These are phyloP conservation scores for Epichloe hybrida DNA, from an alignment of 2,329 filamentous ascomycete species.

Conservation along the genomic window DNA sequence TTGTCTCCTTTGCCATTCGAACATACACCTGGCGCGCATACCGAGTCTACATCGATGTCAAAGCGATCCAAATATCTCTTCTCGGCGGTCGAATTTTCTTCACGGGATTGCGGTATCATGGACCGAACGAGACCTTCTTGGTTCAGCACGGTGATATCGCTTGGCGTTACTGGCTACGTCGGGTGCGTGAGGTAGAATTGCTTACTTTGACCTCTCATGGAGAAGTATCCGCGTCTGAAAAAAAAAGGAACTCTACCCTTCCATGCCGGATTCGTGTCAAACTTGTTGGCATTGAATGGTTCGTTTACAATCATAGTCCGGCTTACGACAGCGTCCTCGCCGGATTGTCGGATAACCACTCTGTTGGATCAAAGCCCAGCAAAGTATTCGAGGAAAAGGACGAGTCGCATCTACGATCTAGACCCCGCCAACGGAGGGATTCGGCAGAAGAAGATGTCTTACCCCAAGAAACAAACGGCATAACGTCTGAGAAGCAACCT, in stretches of 20 bases:
- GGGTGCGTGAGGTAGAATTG: slow-evolving; percentile 60
- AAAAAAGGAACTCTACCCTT: slow-evolving; percentile 36
- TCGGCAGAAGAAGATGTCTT: slow-evolving; percentile 4
- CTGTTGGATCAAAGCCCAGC: slow-evolving; percentile 14
- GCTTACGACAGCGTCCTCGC: slow-evolving; percentile 76
- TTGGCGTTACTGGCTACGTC: slow-evolving; percentile 88
- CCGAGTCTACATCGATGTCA: slow-evolving; percentile 79
- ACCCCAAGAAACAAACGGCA: not conserved
- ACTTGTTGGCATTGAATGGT: slow-evolving; percentile 81
- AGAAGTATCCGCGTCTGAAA: slow-evolving; percentile 11
- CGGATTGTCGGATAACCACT: slow-evolving; percentile 37
- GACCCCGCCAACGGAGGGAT: slow-evolving; percentile 10
- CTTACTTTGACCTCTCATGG: slow-evolving; percentile 12
- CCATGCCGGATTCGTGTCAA: slow-evolving; percentile 75
- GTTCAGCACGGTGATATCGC: slow-evolving; percentile 88
- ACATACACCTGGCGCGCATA: slow-evolving; percentile 88
- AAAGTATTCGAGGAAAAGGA: slow-evolving; percentile 16
- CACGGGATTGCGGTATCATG: slow-evolving; percentile 86
- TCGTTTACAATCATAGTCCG: slow-evolving; percentile 88
- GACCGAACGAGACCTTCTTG: slow-evolving; percentile 85
- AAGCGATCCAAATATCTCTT: slow-evolving; percentile 85
- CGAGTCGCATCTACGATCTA: slow-evolving; percentile 11
- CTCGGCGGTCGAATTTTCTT: slow-evolving; percentile 91
- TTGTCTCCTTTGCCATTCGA: slow-evolving; percentile 74
- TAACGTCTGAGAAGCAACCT: not conserved